phyloP scores from a whole-genome alignment of 352 stramenopile genomes.

The Pythium periplocum region DNA sequence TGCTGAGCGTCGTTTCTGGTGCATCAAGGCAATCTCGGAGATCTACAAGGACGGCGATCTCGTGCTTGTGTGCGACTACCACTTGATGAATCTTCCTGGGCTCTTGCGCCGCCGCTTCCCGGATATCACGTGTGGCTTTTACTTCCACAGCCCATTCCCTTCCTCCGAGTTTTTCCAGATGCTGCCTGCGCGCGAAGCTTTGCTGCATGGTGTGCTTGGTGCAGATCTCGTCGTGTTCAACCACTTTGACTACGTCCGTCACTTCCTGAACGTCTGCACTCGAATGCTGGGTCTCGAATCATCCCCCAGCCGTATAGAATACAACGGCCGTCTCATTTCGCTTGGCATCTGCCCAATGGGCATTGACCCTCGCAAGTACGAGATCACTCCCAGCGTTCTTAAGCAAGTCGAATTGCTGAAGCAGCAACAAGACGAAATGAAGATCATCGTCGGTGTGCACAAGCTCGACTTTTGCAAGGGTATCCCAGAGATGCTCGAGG shows the following conservation, averaged over 20 bases:
- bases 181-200: conserved; percentile 65
- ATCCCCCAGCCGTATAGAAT: conserved; percentile 80
- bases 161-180: conserved; percentile 91
- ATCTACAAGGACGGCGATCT: conserved; percentile 83
- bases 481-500: conserved; percentile 87
- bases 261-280: conserved; percentile 83
- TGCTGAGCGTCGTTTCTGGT: neutral
- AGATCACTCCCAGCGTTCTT: conserved; percentile 50
- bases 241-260: conserved; percentile 87
- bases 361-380: conserved; percentile 84
- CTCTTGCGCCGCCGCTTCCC: conserved; percentile 73
- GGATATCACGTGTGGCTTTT: conserved; percentile 80
- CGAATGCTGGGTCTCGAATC: conserved; percentile 85
- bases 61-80: conserved; percentile 87
- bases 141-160: conserved; percentile 88
- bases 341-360: conserved; percentile 87
- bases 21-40: conserved; percentile 43
- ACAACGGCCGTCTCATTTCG: conserved; percentile 83
- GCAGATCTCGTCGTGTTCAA: conserved; percentile 88
- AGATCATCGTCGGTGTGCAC: conserved; percentile 72
- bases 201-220: conserved; percentile 78
- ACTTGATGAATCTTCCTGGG: conserved; percentile 81
- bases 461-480: conserved; percentile 84
- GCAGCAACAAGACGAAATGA: conserved; percentile 60
- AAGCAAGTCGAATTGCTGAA: conserved; percentile 42